A percentile compares a stretch with the other conserved stretches of the same genome.
Conservation (phyloP, 2,329 filamentous ascomycete genomes). For the Aspergillus quadricinctus region DNA sequence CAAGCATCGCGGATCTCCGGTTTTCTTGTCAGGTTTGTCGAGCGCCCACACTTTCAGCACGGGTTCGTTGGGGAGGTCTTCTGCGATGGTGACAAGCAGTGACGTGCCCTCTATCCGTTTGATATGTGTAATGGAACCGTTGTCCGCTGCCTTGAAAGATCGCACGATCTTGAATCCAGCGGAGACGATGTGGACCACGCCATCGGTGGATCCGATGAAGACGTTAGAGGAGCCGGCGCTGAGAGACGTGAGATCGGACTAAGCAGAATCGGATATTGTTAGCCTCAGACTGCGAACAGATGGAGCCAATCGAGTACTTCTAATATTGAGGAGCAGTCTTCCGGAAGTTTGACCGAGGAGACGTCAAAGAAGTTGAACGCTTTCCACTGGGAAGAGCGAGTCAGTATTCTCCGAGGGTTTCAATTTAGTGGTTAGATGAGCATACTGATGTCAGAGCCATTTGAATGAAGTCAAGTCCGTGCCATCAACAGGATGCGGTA, state of each 20-base stretch:
- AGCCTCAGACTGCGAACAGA: neutral
- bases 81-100: conserved; percentile 72
- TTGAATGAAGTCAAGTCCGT: conserved; percentile 27
- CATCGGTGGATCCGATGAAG: conserved; percentile 82
- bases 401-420: conserved; percentile 6
- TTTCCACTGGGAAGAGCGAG: conserved; percentile 71
- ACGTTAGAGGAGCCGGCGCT: conserved; percentile 84
- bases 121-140: conserved; percentile 76
- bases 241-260: conserved; percentile 71
- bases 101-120: conserved; percentile 85
- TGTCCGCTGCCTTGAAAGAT: conserved; percentile 81
- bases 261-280: conserved; percentile 10
- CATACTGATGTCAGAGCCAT: conserved; percentile 44
- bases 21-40: conserved; percentile 92
- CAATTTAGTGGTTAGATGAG: neutral
- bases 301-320: conserved; percentile 53
- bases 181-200: conserved; percentile 81
- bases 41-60: conserved; percentile 96
- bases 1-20: conserved; percentile 79
- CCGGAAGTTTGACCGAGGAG: conserved; percentile 70
- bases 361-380: conserved; percentile 99
- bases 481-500: conserved; percentile 25
- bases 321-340: conserved; percentile 74
- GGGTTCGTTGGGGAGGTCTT: conserved; percentile 83
- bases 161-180: conserved; percentile 80